Evolutionary conservation across 805 yeast species (phyloP), one percentile per base, ranked within the genome.

Genomic region (Ogataea saltuana): DNA sequence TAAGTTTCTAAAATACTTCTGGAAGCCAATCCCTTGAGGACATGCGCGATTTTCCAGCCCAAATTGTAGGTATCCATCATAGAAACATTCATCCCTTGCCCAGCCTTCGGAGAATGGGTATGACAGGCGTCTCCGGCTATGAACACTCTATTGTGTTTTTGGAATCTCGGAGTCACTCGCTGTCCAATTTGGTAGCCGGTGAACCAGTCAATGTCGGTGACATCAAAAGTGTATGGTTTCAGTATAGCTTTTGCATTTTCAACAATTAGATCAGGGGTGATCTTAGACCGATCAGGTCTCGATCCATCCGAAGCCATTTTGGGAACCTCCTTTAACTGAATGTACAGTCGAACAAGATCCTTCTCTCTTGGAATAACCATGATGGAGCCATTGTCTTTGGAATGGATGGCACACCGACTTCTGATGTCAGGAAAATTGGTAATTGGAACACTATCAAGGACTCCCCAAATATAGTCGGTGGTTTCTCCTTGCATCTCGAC

Each of bases 41-140:
- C 65, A 38, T 49, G 47, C 4, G 66, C 67, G 16, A 65, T 38
- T 44, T 64, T 64, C 67, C 67, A 64, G 11, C 61, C 66, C 19
- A 58, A 42, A 34, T 58, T 58, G 42, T 32, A 58, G 18, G 60
- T 55, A 41, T 58, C 63, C 50, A 44, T 45, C 53, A 51, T 49
- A 4, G 61, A 54, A 20, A 88, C 87, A 63, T 89, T 89, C 47
- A 89, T 75, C 17, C 97, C 97, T 65, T 90, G 97, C 12, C 97
- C 97, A 3, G 96, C 96, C 46, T 90, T 71, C 3, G 97, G 97
- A 60, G 90, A 97, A 4, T 95, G 85, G 0, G 96, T 82, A 56
- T 89, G 97, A 0, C 96, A 96, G 1, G 97, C 97, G 64, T 89
- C 97, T 19, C 97, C 97, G 3, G 89, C 83, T 13, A 89, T 60